phyloP scores from a whole-genome alignment of 768 basidiomycete species.

The Rhizopogon vulgaris region DNA sequence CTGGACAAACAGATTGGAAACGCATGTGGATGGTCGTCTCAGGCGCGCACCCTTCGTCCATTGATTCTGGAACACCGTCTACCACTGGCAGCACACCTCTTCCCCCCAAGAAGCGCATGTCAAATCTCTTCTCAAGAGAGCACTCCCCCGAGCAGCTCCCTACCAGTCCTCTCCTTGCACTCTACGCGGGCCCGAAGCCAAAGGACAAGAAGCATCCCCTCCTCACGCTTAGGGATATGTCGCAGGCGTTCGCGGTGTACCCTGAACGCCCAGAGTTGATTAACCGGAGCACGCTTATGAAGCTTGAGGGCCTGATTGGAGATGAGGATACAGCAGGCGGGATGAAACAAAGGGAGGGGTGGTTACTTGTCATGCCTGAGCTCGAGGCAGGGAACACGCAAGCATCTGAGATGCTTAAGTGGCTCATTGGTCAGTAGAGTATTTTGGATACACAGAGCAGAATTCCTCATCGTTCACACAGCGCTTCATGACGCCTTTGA shows the following conservation, averaged over 20 bases:
- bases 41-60: conserved; percentile 29
- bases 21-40: conserved; percentile 78
- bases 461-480: conserved; percentile 23
- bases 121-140: conserved; percentile 58
- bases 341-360: conserved; percentile 73
- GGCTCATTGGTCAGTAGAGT: conserved; percentile 69
- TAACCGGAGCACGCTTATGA: conserved; percentile 82
- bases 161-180: conserved; percentile 40
- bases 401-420: conserved; percentile 82
- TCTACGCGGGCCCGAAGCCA: conserved; percentile 59
- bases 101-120: conserved; percentile 46
- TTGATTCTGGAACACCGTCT: conserved; percentile 19
- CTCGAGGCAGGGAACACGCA: conserved; percentile 55
- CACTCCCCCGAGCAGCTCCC: conserved; percentile 27
- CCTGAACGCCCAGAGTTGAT: conserved; percentile 94
- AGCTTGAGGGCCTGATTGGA: conserved; percentile 80
- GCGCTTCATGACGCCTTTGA: conserved; percentile 82
- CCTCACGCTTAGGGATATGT: conserved; percentile 61
- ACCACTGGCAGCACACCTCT: neutral
- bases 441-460: neutral
- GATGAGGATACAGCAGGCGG: conserved; percentile 65
- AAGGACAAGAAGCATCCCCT: conserved; percentile 72
- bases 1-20: conserved; percentile 99
- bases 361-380: conserved; percentile 90
- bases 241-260: conserved; percentile 91